phyloP scores from a whole-genome alignment of 768 basidiomycete species.

The Boletellus ananiceps region DNA sequence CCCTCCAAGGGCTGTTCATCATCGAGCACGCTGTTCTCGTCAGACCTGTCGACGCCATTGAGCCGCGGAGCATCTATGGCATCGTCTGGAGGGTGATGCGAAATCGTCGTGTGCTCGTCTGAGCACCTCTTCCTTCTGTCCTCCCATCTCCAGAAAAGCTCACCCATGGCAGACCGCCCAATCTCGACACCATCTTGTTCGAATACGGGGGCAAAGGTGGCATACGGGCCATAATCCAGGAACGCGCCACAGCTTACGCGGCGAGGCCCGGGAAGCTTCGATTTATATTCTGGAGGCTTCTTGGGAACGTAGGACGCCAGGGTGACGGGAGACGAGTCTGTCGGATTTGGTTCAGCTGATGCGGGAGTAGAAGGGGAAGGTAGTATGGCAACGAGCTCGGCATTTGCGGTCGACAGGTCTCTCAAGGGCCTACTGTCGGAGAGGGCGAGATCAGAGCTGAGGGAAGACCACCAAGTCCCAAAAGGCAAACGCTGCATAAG shows the following conservation, averaged over 20 bases:
- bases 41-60: constrained; percentile 12
- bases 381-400: constrained; percentile 72
- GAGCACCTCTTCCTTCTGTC: constrained; percentile 35
- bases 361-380: constrained; percentile 47
- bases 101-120: constrained; percentile 14
- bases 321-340: constrained; percentile 33
- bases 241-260: constrained; percentile 62
- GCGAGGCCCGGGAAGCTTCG: constrained; percentile 46
- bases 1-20: constrained; percentile 45
- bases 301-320: constrained; percentile 55
- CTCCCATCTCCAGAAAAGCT: constrained; percentile 51
- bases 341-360: constrained; percentile 29
- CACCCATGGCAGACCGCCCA: constrained; percentile 56
- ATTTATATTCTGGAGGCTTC: constrained; percentile 38
- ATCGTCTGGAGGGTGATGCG: constrained; percentile 3
- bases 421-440: constrained; percentile 41
- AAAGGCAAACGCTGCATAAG: constrained; percentile 75
- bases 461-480: constrained; percentile 77
- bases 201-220: constrained; percentile 76
- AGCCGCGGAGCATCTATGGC: not conserved
- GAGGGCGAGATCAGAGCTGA: constrained; percentile 43
- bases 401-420: constrained; percentile 56
- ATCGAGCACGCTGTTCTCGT: constrained; percentile 19
- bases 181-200: constrained; percentile 74
- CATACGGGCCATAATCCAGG: constrained; percentile 71